A percentile compares a stretch with the other conserved stretches of the same genome.
These are phyloP conservation scores for Kondoa subrosea DNA, from an alignment of 768 basidiomycete genomes.

Conservation along the genomic window DNA sequence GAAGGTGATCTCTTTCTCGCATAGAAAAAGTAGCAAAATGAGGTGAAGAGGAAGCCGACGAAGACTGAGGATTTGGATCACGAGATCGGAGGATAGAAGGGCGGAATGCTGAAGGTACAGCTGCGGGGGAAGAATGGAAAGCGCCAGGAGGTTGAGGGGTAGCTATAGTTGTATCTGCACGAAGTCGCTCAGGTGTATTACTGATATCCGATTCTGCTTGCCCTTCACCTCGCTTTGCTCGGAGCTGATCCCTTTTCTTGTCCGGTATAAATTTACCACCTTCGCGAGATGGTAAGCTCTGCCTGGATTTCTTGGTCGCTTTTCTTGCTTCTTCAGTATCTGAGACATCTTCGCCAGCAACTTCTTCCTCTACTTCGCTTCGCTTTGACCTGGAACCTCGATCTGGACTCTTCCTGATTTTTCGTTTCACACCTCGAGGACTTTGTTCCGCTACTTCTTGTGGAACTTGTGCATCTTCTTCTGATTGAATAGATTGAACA, in stretches of 20 bases:
- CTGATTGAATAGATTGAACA: constrained; percentile 11
- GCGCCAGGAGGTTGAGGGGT: background rate
- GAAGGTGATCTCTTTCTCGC: background rate
- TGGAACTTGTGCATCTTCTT: constrained; percentile 16
- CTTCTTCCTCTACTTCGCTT: background rate
- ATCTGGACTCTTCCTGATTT: background rate
- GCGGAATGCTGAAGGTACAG: background rate
- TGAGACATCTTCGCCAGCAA: background rate
- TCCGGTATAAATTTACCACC: no score
- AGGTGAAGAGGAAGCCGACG: background rate
- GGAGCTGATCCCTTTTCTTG: constrained; percentile 15
- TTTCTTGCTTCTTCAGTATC: background rate
- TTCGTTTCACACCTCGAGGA: constrained; percentile 16
- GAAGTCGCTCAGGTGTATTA: no score
- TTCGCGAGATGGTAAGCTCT: background rate
- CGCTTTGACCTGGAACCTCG: background rate
- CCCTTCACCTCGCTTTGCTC: constrained; percentile 17
- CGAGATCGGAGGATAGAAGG: background rate
- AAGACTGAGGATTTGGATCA: background rate
- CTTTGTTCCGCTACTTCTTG: constrained; percentile 17
- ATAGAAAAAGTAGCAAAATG: background rate
- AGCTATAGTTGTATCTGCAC: background rate
- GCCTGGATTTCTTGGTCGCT: background rate
- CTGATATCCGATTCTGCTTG: no score
- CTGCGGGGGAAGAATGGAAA: background rate